A percentile compares a stretch with the other conserved stretches of the same genome.
phyloP scores from a whole-genome alignment of 2,329 filamentous ascomycete genomes.

The Penicillium fuscoglaucum region DNA sequence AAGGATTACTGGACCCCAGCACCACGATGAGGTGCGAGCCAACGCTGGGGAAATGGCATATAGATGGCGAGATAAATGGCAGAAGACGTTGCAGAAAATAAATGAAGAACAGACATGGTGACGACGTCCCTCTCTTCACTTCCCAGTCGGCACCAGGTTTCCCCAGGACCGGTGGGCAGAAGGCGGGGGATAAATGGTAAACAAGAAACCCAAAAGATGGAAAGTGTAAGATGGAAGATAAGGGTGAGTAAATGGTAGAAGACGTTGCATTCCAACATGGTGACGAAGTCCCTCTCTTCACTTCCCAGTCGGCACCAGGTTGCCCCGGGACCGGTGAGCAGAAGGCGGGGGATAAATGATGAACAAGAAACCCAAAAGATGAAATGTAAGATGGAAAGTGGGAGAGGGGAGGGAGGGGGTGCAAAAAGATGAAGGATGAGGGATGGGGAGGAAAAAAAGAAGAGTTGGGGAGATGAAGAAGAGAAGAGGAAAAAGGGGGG shows the following conservation, averaged over 20 bases:
- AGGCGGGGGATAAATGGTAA: not conserved
- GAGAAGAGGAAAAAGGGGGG: not conserved
- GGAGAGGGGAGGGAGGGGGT: not conserved
- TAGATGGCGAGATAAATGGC: not conserved
- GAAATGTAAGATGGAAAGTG: not conserved
- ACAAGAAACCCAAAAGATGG: too few relatives aligned
- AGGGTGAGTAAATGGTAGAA: not conserved
- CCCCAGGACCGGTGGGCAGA: not conserved
- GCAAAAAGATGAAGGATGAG: not conserved
- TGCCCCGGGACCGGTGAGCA: conserved; percentile 1
- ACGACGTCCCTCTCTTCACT: not conserved
- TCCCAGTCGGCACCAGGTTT: not conserved
- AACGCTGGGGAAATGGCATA: conserved; percentile 1
- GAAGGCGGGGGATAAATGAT: not conserved
- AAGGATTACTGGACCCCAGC: conserved; percentile 14
- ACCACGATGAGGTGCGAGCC: conserved; percentile 19
- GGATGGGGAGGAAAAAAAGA: not conserved
- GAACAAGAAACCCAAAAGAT: not conserved
- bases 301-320: not conserved
- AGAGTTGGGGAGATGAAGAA: conserved; percentile 6
- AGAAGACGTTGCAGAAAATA: not conserved
- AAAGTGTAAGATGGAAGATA: too few relatives aligned
- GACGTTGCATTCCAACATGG: not conserved
- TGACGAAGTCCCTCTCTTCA: not conserved
- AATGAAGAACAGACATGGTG: not conserved